These are phyloP conservation scores for Podaxis carcinomalis DNA, from an alignment of 768 basidiomycete species.

Conservation along the genomic window DNA sequence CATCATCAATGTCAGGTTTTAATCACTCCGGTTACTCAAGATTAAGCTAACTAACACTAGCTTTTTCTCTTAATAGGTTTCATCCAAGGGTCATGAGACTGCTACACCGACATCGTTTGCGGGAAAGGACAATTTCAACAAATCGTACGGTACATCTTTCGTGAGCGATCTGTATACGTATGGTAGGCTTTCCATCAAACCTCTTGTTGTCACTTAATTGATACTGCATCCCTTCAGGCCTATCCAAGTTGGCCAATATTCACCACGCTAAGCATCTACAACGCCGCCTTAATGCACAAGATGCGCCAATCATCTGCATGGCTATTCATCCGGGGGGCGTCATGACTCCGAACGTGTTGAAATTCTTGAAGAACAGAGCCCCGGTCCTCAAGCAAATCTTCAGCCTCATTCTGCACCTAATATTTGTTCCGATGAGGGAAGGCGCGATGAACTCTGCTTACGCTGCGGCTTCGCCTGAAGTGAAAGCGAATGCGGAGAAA, in stretches of 20 bases:
- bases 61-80: slow-evolving; percentile 21
- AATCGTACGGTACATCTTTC: slow-evolving; percentile 22
- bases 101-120: slow-evolving; percentile 23
- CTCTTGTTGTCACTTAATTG: background rate
- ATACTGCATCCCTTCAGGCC: slow-evolving; percentile 24
- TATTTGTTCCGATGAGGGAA: slow-evolving; percentile 18
- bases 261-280: slow-evolving; percentile 50
- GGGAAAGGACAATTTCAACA: slow-evolving; percentile 31
- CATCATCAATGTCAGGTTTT: slow-evolving; percentile 49
- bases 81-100: slow-evolving; percentile 23
- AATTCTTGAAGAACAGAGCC: slow-evolving; percentile 9
- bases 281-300: slow-evolving; percentile 32
- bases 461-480: slow-evolving; percentile 33
- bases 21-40: background rate
- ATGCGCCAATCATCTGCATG: slow-evolving; percentile 31
- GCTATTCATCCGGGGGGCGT: slow-evolving; percentile 40
- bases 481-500: slow-evolving; percentile 24
- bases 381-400: slow-evolving; percentile 11
- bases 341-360: slow-evolving; percentile 21
- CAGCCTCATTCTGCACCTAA: slow-evolving; percentile 9
- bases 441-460: slow-evolving; percentile 34
- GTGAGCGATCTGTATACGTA: slow-evolving; percentile 25
- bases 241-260: slow-evolving; percentile 46
- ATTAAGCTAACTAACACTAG: background rate
- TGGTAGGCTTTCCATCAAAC: slow-evolving; percentile 19